Base-by-base conservation (phyloP, 23 red algal genomes). In the Pyropia haitanensis region DNA sequence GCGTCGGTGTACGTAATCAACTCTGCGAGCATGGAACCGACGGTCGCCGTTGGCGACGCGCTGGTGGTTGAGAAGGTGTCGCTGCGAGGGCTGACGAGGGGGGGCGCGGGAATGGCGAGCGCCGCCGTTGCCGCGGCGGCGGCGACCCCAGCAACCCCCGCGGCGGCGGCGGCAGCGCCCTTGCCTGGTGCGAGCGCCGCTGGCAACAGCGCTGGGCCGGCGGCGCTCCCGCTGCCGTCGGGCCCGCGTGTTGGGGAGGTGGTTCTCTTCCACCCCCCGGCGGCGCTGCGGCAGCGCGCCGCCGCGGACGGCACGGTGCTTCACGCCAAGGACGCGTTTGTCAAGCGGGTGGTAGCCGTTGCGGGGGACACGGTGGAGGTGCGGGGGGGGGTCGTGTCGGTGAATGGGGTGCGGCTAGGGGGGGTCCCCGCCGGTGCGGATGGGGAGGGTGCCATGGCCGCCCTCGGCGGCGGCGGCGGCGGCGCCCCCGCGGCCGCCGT, bases 51-150 rank as follows among this genome's bases (percentile, higher is more conserved):
- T 3, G 90, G 90, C 46, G 90, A 95, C 61, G 79, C 75, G 51
- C 73, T 95, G 25, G 15, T 95, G 19, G 90, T 95, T 16, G 90
- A 87, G 53, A 95, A 95, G 64, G 63, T 82, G 20, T 85, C 76
- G 1, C 15, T 75, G 49, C 39, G 39, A 12, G 39, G 39, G 8
- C 7, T 46, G 39, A 13, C 7, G 5, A 46, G 39, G 39, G 8
- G 39, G 8, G 33, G 46, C 1, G 27, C 14, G 2, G 74, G 63
- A 28, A 14, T 29, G 31, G 49, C 33, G 24, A 29, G 21, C 29
- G 28, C 44, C 33, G 24, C 49, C 16, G 69, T 51, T 22, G 62
- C 23, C 32, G 60, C 59, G 17, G 65, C 79, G 21, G 68, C 79
- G 49, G 70, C 52, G 15, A 54, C 52, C 15, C 0, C 39, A 46